Evolutionary conservation across 2,329 filamentous ascomycete genomes (phyloP), one percentile per base, ranked within the genome.

Genomic region (Hypomyces perniciosus): DNA sequence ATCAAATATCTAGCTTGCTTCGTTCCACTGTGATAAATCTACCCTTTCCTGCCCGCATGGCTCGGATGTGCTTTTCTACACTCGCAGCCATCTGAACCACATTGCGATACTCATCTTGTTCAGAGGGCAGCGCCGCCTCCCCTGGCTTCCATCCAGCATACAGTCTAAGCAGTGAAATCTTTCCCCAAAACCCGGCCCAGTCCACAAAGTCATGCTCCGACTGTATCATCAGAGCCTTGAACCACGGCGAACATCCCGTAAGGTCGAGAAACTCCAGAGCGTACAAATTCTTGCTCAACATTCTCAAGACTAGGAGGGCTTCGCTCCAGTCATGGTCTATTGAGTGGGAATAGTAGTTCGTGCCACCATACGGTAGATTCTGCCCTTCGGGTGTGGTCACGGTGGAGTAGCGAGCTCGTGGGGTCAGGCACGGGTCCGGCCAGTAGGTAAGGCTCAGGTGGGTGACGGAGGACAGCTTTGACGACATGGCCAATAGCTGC

Each of bases 391-490:
- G 67, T 4, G 74, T 72, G 1, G 71, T 64, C 2, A 83, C 64
- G 2, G 74, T 73, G 1, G 77, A 66, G 28, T 68, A 68, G 51
- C 71, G 74, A 6, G 79, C 73, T 56, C 78, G 76, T 7, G 78
- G 77, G 2, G 79, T 80, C n/a, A 81, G 65, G 12, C 73, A 74
- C 2, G 82, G 82, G 45, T 75, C 73, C 1, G 82, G 81, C 82
- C 82, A 85, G 61, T 77, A 78, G 12, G 80, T 79, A 6, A 85
- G 70, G 56, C 76, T 81, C 38, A 85, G 68, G 58, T 85, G 80
- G 2, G 81, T 85, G 37, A 85, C 65, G 10, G 71, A 74, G 1
- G 72, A 72, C 6, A 82, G 62, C 56, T 77, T 79, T 8, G 69
- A 62, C 0, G 79, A 73, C n/a, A 85, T 63, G 2, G 71, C 58